A percentile compares a stretch with the other conserved stretches of the same genome.
phyloP scores from a whole-genome alignment of 768 basidiomycete genomes.

The Mycena amicta region DNA sequence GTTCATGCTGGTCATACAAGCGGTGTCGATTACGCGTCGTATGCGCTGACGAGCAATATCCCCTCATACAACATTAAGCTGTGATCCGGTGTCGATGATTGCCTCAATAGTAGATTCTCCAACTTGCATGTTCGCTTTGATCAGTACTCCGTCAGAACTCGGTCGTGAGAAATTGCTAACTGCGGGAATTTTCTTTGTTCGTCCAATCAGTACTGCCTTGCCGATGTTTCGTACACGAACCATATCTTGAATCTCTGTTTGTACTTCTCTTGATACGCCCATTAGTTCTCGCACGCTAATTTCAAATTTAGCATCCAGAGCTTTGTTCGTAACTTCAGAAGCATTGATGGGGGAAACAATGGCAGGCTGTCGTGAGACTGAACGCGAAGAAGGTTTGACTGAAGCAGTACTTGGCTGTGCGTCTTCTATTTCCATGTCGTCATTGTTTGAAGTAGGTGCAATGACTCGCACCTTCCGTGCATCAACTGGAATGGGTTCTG shows the following conservation, averaged over 20 bases:
- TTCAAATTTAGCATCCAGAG: not conserved
- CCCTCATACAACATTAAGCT: constrained; percentile 26
- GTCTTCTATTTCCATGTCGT: not conserved
- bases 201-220: constrained; percentile 4
- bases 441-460: not conserved
- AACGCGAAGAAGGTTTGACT: not conserved
- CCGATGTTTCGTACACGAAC: not conserved
- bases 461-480: not conserved
- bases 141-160: not conserved
- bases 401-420: not conserved
- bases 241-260: not conserved
- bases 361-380: not conserved
- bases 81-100: constrained; percentile 31
- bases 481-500: not conserved
- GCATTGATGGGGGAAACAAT: not conserved
- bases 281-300: constrained; percentile 1
- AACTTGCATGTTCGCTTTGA: constrained; percentile 19
- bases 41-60: constrained; percentile 8
- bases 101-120: constrained; percentile 13
- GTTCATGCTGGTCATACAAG: constrained; percentile 14
- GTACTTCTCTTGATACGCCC: not conserved
- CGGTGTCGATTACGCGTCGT: constrained; percentile 17
- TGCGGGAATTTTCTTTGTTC: not conserved
- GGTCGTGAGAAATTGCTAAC: not conserved
- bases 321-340: not conserved